These are phyloP conservation scores for Haplographium delicatum DNA, from an alignment of 495 filamentous ascomycete species.

Conservation along the genomic window DNA sequence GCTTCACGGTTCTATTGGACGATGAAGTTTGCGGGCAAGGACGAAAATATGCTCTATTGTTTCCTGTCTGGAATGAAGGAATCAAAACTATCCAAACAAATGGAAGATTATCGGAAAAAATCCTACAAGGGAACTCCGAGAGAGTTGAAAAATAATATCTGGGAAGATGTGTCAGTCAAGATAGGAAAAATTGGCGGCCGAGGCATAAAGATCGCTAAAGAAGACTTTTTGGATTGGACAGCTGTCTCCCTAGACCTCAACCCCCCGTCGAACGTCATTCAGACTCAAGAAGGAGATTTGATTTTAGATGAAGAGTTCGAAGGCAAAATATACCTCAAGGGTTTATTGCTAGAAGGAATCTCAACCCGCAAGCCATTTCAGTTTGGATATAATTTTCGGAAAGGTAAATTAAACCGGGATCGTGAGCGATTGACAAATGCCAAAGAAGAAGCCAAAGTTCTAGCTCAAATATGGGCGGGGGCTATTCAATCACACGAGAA, in stretches of 20 bases:
- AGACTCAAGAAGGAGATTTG: slow-evolving; percentile 21
- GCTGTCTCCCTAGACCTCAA: slow-evolving; percentile 20
- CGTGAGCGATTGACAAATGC: slow-evolving; percentile 13
- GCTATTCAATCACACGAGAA: slow-evolving; percentile 12
- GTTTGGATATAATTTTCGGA: slow-evolving; percentile 23
- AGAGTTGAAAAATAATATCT: slow-evolving; percentile 8
- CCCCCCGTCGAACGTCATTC: slow-evolving; percentile 17
- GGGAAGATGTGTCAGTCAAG: slow-evolving; percentile 25
- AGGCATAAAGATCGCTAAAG: slow-evolving; percentile 7
- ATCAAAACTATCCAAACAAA: background rate
- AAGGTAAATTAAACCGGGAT: slow-evolving; percentile 24
- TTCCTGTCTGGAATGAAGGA: slow-evolving; percentile 3
- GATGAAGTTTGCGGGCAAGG: slow-evolving; percentile 12
- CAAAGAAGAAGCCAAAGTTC: slow-evolving; percentile 14
- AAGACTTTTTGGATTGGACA: slow-evolving; percentile 23
- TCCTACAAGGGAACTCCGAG: background rate
- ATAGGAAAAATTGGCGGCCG: slow-evolving; percentile 12
- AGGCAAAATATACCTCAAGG: slow-evolving; percentile 23
- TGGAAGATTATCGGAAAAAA: background rate
- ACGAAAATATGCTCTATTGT: background rate
- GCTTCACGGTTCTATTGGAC: slow-evolving; percentile 21
- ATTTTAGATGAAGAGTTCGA: slow-evolving; percentile 18
- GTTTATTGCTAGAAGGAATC: slow-evolving; percentile 11
- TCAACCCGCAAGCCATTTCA: slow-evolving; percentile 9
- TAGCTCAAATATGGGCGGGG: slow-evolving; percentile 23